Base-by-base conservation (phyloP, 1,284 basidiomycete species). In the Lignosus rhinocerotis region DNA sequence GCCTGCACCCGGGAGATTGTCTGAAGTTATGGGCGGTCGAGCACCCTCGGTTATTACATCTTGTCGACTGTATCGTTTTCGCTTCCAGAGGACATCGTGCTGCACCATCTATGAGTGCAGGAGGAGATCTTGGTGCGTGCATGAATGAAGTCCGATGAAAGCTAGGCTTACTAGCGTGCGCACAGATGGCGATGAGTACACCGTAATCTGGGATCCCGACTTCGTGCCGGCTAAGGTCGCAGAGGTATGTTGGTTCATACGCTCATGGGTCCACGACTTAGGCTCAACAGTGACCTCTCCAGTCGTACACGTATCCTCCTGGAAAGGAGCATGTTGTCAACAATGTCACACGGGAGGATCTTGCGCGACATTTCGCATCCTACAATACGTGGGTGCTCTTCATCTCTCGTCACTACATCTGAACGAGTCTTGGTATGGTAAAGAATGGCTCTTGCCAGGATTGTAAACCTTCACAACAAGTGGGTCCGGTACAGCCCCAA, bases 241-340 rank as follows among this genome's bases (percentile, higher is more conserved):
- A 6, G 80, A 87, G 73, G 85, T 83, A 62, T 52, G 70, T 63
- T 3, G 2, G 19, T 34, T 17, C 11, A 46, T 33, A 30, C 34
- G 32, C 32, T 16, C 43, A 14, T 25, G 25, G 2, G 16, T 36
- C 6, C 1, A 53, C 14, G 53, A 10, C 19, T 32, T 6, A 34
- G 19, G 14, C 55, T 43, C 52, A 55, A 30, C 34, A 16, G 2
- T 6, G 6, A 16, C 1, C 31, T n/a, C 31, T 36, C 4, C 56
- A 87, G 85, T 81, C 86, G 0, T 87, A 87, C 59, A 82, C 83
- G 53, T 87, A 88, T 66, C 86, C 86, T 14, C 78, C 83, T 1
- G 81, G 82, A 51, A 84, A 78, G 63, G 83, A 86, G 61, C 76
- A 75, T 9, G 70, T 73, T 2, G 78, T 75, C 33, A 77, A 69